Base-by-base conservation (phyloP, 441 rosid genomes). In the Brassica hybrid region DNA sequence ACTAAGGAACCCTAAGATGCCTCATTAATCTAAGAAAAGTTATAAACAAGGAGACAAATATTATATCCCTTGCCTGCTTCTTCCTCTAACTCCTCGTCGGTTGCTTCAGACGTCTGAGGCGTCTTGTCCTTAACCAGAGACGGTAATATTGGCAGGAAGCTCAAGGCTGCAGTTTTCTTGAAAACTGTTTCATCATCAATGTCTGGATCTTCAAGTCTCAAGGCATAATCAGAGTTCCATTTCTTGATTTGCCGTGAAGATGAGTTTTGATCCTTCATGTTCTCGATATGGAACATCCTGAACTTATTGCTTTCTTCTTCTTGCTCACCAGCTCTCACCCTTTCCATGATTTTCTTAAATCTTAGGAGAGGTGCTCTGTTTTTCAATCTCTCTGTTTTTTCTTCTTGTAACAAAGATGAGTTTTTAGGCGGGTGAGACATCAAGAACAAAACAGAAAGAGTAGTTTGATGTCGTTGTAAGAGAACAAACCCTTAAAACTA, bases 301-400 rank as follows among this genome's bases (percentile, higher is more conserved):
- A 90, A 81, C 83, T 57, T 83, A 45, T 73, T 81, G 76, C 27
- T 82, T 74, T 88, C 91, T 64, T 85, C 86, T 67, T 91, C 94
- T 83, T 84, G 81, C 36, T 85, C 90, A 16, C 79, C 43, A 8
- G 88, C 85, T 27, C 80, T 85, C 65, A 82, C 91, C 93, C 89
- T 85, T 59, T 77, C 80, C 75, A 25, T 78, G 1, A 73, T 57
- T 14, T 73, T 68, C 16, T 58, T 69, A 19, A 64, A 74, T 30
- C 78, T 36, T 56, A 67, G 3, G 82, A 73, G 71, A 41, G 75
- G 43, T 36, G 66, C 81, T 78, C 21, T 77, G 56, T 58, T 64
- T 65, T 32, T 54, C 0, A 58, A 58, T 54, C 30, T 57, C 67
- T 71, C 58, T 57, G 67, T 18, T 54, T 77, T 77, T 19, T 25